phyloP scores from a whole-genome alignment of 768 basidiomycete genomes.

The Xanthoconium purpureum region DNA sequence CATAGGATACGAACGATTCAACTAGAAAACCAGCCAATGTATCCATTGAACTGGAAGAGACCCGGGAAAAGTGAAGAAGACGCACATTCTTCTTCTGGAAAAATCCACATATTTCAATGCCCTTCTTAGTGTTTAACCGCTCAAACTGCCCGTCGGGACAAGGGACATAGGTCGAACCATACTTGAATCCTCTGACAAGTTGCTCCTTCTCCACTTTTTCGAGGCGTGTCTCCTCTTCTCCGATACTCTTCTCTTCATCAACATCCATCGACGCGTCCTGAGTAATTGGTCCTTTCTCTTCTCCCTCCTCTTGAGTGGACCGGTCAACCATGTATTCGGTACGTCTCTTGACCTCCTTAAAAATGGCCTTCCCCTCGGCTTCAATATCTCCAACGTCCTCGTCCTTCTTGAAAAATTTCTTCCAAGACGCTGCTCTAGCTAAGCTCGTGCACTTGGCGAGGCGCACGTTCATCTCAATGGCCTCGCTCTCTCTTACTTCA shows the following conservation, averaged over 20 bases:
- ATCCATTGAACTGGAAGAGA: neutral
- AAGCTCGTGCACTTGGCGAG: conserved; percentile 77
- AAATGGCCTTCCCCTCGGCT: conserved; percentile 33
- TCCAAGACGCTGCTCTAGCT: conserved; percentile 70
- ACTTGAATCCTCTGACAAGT: conserved; percentile 80
- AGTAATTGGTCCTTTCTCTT: conserved; percentile 18
- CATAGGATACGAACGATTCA: conserved; percentile 79
- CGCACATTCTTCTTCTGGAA: conserved; percentile 65
- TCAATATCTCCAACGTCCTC: conserved; percentile 29
- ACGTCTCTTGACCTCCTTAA: conserved; percentile 40
- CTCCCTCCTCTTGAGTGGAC: conserved; percentile 36
- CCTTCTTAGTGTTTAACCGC: conserved; percentile 68
- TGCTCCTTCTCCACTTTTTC: conserved; percentile 75
- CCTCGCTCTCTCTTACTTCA: conserved; percentile 61
- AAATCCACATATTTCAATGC: conserved; percentile 88
- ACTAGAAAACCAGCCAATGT: conserved; percentile 40
- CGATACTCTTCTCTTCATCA: conserved; percentile 33
- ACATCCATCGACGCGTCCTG: conserved; percentile 19
- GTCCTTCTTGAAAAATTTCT: conserved; percentile 45
- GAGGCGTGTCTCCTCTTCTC: conserved; percentile 36
- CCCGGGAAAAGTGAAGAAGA: neutral
- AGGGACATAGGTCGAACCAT: conserved; percentile 85
- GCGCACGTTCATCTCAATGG: conserved; percentile 70
- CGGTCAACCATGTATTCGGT: conserved; percentile 60
- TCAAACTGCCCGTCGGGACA: conserved; percentile 84